Evolutionary conservation across 2,329 filamentous ascomycete genomes (phyloP), one percentile per base, ranked within the genome.

Genomic region (Colletotrichum sublineola): DNA sequence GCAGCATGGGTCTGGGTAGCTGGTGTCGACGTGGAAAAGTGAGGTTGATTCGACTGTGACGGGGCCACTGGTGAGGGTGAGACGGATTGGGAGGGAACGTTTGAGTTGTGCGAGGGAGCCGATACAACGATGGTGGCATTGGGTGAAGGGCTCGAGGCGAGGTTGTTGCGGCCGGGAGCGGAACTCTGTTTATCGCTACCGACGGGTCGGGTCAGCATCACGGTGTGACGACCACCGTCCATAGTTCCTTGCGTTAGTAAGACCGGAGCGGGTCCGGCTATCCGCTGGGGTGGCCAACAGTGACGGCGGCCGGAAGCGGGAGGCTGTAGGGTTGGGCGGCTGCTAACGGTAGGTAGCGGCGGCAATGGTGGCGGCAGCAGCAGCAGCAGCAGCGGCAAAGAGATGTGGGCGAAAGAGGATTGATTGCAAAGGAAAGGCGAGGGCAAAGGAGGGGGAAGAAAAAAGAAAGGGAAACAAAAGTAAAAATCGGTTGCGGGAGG

Each of bases 1-100:
- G 73, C 75, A 31, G 77, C 69, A 68, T 80, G 78, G 46, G 73
- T 71, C 48, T 76, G 70, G 38, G 75, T 53, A 2, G 58, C 55
- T 2, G 73, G 46, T 7, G 70, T 24, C 31, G 69, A 55, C n/a
- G 62, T 38, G 60, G 66, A 20, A 70, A 60, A 61, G 15, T 61
- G 38, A 36, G 53, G 40, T 52, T 71, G 63, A 7, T 36, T 62
- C 2, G 56, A 42, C 31, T 57, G 70, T 29, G 53, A n/a, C 15
- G 46, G 44, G 11, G 70, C 46, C 12, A 57, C 40, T n/a, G 70
- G 48, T n/a, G 70, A 69, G 3, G 70, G 66, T 18, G 70, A 70
- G 48, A 65, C 61, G 40, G 70, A 70, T 12, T 69, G 52, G 20
- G 70, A 53, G 48, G 55, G 66, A 38, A 36, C 66, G 24, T 46